Conservation (phyloP, 1,139 yeast species). For the Yamadazyma aaseri region DNA sequence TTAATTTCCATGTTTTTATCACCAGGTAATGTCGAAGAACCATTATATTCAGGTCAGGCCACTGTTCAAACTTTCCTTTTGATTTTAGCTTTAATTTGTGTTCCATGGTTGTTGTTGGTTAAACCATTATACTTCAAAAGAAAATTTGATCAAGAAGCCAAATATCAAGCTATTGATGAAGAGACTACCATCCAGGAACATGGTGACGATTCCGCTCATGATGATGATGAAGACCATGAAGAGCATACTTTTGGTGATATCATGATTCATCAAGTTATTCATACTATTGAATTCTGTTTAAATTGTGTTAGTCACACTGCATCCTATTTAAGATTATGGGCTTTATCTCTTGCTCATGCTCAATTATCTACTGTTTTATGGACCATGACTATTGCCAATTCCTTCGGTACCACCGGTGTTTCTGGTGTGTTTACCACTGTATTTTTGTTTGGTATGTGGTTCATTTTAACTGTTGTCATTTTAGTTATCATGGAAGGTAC, state of each 20-base stretch:
- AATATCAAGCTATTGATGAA: conserved; percentile 28
- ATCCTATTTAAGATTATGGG: conserved; percentile 77
- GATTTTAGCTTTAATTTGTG: conserved; percentile 64
- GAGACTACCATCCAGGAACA: conserved; percentile 25
- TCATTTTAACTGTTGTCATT: conserved; percentile 66
- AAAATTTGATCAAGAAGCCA: conserved; percentile 42
- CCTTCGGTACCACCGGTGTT: conserved; percentile 50
- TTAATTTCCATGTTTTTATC: conserved; percentile 77
- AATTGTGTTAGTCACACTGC: conserved; percentile 82
- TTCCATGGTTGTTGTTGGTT: conserved; percentile 69
- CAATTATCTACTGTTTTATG: conserved; percentile 73
- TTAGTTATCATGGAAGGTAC: conserved; percentile 85
- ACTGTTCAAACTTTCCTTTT: conserved; percentile 59
- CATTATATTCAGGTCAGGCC: conserved; percentile 63
- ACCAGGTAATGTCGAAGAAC: conserved; percentile 72
- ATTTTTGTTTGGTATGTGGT: conserved; percentile 75
- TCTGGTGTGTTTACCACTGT: conserved; percentile 54
- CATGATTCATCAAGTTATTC: conserved; percentile 77
- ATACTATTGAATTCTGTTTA: conserved; percentile 75
- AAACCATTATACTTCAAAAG: conserved; percentile 59
- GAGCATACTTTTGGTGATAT: conserved; percentile 69
- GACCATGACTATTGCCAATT: conserved; percentile 72
- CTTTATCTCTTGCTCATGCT: conserved; percentile 75
- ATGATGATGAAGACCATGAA: conserved; percentile 53
- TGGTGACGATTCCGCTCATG: conserved; percentile 27